Percentiles rank a stretch among this genome's conserved stretches.
Conservation (phyloP, 1,284 basidiomycete species). For the Sporisorium reilianum region DNA sequence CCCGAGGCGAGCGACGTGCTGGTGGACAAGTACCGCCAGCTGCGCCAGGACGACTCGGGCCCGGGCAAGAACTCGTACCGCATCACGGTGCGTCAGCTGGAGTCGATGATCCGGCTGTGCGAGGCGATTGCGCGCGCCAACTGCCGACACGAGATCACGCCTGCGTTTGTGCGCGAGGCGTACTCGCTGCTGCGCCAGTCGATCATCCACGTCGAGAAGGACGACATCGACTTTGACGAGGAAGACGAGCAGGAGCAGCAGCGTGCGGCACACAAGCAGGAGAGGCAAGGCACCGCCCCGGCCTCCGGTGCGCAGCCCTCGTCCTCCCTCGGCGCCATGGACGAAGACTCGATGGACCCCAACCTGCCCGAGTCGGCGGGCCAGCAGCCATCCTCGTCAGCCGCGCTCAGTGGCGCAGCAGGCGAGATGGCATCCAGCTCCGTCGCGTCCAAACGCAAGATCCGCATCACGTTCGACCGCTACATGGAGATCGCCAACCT, state of each 20-base stretch:
- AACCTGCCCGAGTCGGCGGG: conserved; percentile 73
- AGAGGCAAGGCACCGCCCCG: conserved; percentile 1
- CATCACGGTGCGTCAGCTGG: conserved; percentile 94
- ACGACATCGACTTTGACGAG: conserved; percentile 97
- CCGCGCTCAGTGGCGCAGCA: conserved; percentile 9
- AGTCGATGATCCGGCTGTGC: conserved; percentile 95
- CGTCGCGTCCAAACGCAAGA: conserved; percentile 71
- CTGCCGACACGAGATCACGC: conserved; percentile 82
- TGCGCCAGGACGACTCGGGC: conserved; percentile 88
- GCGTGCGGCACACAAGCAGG: conserved; percentile 40
- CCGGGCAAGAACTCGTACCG: conserved; percentile 91
- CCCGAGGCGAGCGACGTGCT: conserved; percentile 90
- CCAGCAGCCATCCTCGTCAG: conserved; percentile 67
- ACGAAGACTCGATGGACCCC: conserved; percentile 73
- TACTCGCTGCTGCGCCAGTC: conserved; percentile 93
- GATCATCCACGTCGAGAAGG: conserved; percentile 99
- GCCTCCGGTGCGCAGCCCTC: conserved; percentile 26
- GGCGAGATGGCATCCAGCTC: conserved; percentile 28
- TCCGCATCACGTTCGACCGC: conserved; percentile 94
- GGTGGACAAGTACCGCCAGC: conserved; percentile 93
- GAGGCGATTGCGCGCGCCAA: conserved; percentile 98
- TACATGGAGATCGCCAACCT: conserved; percentile 91
- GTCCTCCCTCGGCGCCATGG: conserved; percentile 45
- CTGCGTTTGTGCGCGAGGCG: conserved; percentile 93
- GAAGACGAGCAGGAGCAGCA: conserved; percentile 77